Evolutionary conservation across 805 yeast species (phyloP), one percentile per base, ranked within the genome.

Genomic region (Schwanniomyces pseudopolymorphus): DNA sequence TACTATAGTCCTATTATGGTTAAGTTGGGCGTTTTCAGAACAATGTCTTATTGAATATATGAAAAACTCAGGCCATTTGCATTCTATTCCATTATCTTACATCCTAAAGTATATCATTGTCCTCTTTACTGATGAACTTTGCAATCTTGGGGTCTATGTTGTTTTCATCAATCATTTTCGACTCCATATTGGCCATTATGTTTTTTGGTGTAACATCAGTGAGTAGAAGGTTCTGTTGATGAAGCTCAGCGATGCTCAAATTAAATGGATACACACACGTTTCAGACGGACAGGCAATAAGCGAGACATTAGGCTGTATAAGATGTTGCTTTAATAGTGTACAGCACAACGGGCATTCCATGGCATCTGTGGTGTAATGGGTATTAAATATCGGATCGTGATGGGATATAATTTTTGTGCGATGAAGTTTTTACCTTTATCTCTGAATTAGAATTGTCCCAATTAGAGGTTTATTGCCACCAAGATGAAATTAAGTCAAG

Each of bases 401-500:
- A 31, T 14, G 20, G 10, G 20, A 14, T 31, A 16, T 14, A 16
- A 31, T 14, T 31, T 31, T 31, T 31, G 35, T 31, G 35, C 35
- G 35, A 31, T 31, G 35, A 31, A 31, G 20, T 31, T 31, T 31
- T 31, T 10, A 14, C 2, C 14, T 31, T 4, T 14, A 26, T 26
- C 8, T 26, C 8, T 26, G 28, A 4, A 26, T n/a, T n/a, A 26
- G 13, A 14, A 4, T 16, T 16, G 20, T 31, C 8, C 13, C 6
- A 31, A 14, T 10, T 14, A 31, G 16, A 16, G 20, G 20, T n/a
- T 31, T 14, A 31, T 31, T 31, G 20, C 20, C 35, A 31, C 35
- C 35, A 14, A 26, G 14, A 73, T 81, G 80, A 80, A 78, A 63
- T 74, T 88, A 20, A 77, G 87, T 2, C 75, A 85, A 4, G 84